Base-by-base conservation (phyloP, 345 rosid species). In the Arabis alpina region DNA sequence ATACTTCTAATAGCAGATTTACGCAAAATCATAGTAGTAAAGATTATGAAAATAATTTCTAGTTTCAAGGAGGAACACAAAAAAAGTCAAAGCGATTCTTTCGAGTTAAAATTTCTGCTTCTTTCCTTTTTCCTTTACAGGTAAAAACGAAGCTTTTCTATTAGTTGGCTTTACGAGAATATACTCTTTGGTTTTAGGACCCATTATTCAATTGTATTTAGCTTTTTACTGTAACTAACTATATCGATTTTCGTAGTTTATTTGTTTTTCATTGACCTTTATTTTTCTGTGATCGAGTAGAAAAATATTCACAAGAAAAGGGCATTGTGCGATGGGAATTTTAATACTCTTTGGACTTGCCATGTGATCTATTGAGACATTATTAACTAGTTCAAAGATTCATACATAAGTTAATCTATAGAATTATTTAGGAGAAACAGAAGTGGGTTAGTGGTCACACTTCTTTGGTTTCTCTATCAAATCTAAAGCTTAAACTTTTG, bases 1-100 rank as follows among this genome's bases (percentile, higher is more conserved):
- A n/a, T n/a, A n/a, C n/a, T n/a, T n/a, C n/a, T n/a, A 19, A 19
- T 19, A 19, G 23, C 23, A 19, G 23, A 19, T 4, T 39, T 45
- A 57, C 37, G 58, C 4, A 27, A 24, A 50, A 25, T 19, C 3
- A 19, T 19, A 19, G 23, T 19, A 19, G 16, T 32, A 30, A 60
- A 71, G 27, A 6, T 42, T 43, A 42, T 0, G 70, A 62, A 32
- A 45, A 63, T 51, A 16, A 41, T 48, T 51, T 65, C 66, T 4
- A 25, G 36, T 49, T 57, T 45, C 59, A 49, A 73, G 45, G 53
- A 56, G 14, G 23, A 66, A 66, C 66, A 58, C 19, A 57, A 66
- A 28, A 73, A 72, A 41, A 66, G 72, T 73, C 77, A 73, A 73
- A 73, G 72, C 66, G 28, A 41, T 50, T 49, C 23, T 30, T 65